Conservation (phyloP, 2,329 filamentous ascomycete genomes). For the Cucurbitaria berberidis region DNA sequence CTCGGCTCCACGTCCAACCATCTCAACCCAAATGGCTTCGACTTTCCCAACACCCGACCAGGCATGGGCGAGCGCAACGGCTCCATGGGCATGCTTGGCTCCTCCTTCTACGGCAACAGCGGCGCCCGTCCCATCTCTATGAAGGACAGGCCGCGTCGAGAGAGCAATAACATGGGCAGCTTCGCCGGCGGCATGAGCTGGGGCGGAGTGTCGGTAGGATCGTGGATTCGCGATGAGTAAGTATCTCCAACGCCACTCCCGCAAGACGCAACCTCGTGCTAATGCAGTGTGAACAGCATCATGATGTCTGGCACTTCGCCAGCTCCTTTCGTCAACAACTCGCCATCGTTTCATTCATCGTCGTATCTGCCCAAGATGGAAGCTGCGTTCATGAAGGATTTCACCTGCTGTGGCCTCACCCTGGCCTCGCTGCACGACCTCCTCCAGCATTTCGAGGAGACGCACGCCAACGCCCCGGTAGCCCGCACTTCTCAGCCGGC, state of each 20-base stretch:
- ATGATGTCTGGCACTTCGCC: slow-evolving; percentile 97
- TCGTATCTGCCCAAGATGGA: slow-evolving; percentile 97
- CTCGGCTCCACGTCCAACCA: slow-evolving; percentile 50
- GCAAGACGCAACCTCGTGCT: slow-evolving; percentile 24
- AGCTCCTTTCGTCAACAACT: slow-evolving; percentile 75
- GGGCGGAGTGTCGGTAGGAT: slow-evolving; percentile 94
- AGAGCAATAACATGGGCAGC: slow-evolving; percentile 67
- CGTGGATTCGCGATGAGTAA: slow-evolving; percentile 98
- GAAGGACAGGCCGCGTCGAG: slow-evolving; percentile 61
- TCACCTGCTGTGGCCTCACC: slow-evolving; percentile 89
- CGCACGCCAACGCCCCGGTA: slow-evolving; percentile 75
- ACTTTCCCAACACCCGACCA: slow-evolving; percentile 39
- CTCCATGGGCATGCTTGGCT: slow-evolving; percentile 56
- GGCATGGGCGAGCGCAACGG: slow-evolving; percentile 57
- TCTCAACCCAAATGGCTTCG: slow-evolving; percentile 44
- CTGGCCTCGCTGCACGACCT: slow-evolving; percentile 92
- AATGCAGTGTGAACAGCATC: slow-evolving; percentile 65
- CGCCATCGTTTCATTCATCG: slow-evolving; percentile 94
- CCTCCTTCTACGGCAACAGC: slow-evolving; percentile 60
- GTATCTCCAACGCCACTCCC: slow-evolving; percentile 51
- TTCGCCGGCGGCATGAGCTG: slow-evolving; percentile 87
- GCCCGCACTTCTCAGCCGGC: slow-evolving; percentile 58
- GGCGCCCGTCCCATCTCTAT: slow-evolving; percentile 68
- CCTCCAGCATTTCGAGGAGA: slow-evolving; percentile 94
- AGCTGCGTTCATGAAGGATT: slow-evolving; percentile 97